Base-by-base conservation (phyloP, 768 basidiomycete genomes). In the Tulasnella sp. region DNA sequence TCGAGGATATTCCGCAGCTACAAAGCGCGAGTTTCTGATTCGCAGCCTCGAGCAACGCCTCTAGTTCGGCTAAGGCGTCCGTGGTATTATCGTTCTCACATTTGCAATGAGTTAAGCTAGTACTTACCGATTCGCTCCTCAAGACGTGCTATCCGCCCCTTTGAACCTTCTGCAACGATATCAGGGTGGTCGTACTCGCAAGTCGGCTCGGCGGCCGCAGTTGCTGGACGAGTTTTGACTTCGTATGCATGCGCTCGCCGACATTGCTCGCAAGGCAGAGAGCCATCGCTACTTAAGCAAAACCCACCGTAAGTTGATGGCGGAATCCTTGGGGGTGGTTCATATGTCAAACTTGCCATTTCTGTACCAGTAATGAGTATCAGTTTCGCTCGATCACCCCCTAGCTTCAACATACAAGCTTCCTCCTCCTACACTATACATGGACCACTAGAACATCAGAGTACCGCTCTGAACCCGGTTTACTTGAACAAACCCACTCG, bases 151-250 rank as follows among this genome's bases (percentile, higher is more conserved):
- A 78, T 78, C 31, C 40, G 72, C 28, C 34, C 77, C 34, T 69
- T 78, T 22, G 77, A 37, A 14, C 77, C 77, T n/a, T 78, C 77
- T 41, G 77, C 54, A n/a, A 78, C 41, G 34, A 58, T n/a, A 8
- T 78, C 60, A 9, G 77, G 77, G 44, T 78, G 37, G 77, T 78
- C 77, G 31, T 69, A 78, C 28, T 34, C 44, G 42, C 77, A 78
- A 22, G 64, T 60, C 24, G 77, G 77, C 24, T n/a, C 50, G 44
- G 77, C 37, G 2, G 60, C 4, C 1, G 77, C 69, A 31, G 77
- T 69, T 1, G 28, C 40, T 7, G 77, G 77, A 42, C 60, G 60
- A 24, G 60, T 37, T 34, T 78, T 78, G 31, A 78, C 22, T 8
- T 48, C 77, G 69, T 78, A 60, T 12, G 77, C 58, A 64, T 78